Evolutionary conservation across 2,329 filamentous ascomycete species (phyloP).

Genomic region (Xenoacremonium recifei): DNA sequence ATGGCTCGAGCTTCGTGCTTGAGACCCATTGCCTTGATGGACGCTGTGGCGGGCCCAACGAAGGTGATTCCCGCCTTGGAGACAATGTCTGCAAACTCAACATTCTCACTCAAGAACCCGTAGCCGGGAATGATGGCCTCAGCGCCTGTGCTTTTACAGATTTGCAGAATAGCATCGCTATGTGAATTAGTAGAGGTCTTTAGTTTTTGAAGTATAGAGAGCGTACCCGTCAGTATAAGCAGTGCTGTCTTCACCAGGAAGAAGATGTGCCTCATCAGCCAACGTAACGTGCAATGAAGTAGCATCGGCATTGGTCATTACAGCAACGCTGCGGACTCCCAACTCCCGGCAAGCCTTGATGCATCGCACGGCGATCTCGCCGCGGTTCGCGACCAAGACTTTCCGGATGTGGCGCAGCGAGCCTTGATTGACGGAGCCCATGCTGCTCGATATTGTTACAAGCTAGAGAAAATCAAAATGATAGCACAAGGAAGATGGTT

Average conservation of each 20-base stretch:
- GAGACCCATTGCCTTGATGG: constrained; percentile 55
- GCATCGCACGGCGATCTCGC: constrained; percentile 56
- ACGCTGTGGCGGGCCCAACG: constrained; percentile 53
- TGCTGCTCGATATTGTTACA: too few relatives aligned
- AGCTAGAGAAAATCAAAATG: too few relatives aligned
- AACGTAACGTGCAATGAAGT: constrained; percentile 39
- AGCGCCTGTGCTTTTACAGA: constrained; percentile 40
- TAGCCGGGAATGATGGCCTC: constrained; percentile 51
- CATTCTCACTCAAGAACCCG: constrained; percentile 24
- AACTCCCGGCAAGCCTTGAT: constrained; percentile 44
- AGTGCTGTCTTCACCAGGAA: constrained; percentile 39
- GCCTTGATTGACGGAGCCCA: too few relatives aligned
- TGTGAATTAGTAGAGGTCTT: neutral
- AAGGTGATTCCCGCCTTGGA: constrained; percentile 53
- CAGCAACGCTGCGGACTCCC: constrained; percentile 50
- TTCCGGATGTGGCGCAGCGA: constrained; percentile 9
- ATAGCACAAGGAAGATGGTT: too few relatives aligned
- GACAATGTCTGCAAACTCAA: constrained; percentile 55
- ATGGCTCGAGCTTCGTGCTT: constrained; percentile 50
- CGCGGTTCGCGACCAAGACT: constrained; percentile 58
- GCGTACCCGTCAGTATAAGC: constrained; percentile 31
- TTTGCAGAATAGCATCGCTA: constrained; percentile 24
- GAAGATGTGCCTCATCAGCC: constrained; percentile 51
- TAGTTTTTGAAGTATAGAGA: neutral
- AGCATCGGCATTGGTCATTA: constrained; percentile 54